A percentile compares a stretch with the other conserved stretches of the same genome.
These are phyloP conservation scores for Malania oleifera DNA, from an alignment of 164 flowering plant genomes.

Conservation along the genomic window DNA sequence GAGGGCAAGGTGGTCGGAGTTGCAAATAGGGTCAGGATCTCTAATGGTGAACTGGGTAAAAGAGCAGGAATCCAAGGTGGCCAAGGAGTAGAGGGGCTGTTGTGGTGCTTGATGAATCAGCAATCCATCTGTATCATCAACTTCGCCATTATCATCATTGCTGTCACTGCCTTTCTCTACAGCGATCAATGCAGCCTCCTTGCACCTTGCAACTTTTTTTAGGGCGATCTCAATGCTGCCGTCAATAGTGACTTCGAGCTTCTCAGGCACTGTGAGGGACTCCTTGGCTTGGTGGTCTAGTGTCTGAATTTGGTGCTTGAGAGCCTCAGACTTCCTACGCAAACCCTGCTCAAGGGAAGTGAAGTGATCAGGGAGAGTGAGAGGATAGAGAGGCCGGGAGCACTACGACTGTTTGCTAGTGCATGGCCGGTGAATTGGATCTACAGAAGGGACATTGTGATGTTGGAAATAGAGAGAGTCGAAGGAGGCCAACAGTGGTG, in stretches of 20 bases:
- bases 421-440: too few species aligned
- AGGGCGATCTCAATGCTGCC: conserved; percentile 47
- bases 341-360: conserved; percentile 73
- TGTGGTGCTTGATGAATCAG: too few species aligned
- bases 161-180: conserved; percentile 18
- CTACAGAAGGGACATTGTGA: too few species aligned
- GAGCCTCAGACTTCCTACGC: conserved; percentile 56
- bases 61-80: too few species aligned
- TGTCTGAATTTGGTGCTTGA: conserved; percentile 44
- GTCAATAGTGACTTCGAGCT: conserved; percentile 64
- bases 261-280: conserved; percentile 44
- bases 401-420: too few species aligned
- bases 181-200: conserved; percentile 39
- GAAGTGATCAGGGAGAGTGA: conserved; percentile 94
- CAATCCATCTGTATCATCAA: conserved; percentile 43
- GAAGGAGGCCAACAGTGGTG: too few species aligned
- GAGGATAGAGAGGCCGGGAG: too few species aligned
- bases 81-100: too few species aligned
- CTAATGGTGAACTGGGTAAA: too few species aligned
- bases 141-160: conserved; percentile 23
- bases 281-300: conserved; percentile 54
- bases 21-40: too few species aligned
- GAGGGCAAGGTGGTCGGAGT: too few species aligned
- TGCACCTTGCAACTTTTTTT: conserved; percentile 37
- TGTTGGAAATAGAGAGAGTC: too few species aligned